These are phyloP conservation scores for Sutorius eximius DNA, from an alignment of 1,284 basidiomycete genomes.

Conservation along the genomic window DNA sequence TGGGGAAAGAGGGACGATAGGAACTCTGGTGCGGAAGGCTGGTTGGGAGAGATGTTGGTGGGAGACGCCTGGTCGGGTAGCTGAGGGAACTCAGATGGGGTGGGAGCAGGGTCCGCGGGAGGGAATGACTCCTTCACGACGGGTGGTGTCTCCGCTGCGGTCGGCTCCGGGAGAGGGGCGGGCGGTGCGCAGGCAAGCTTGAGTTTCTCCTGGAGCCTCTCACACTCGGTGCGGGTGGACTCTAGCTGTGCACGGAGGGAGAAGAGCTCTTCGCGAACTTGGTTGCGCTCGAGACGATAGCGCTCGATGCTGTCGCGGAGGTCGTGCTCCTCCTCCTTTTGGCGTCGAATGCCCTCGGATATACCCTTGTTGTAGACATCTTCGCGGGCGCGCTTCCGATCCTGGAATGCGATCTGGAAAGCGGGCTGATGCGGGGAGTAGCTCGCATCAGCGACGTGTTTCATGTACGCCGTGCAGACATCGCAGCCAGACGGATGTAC, in stretches of 20 bases:
- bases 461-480: constrained; percentile 42
- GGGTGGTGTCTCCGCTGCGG: constrained; percentile 5
- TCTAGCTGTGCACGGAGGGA: constrained; percentile 38
- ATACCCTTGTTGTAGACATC: constrained; percentile 36
- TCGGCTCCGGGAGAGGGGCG: constrained; percentile 1
- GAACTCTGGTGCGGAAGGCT: constrained; percentile 18
- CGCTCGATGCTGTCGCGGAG: constrained; percentile 34
- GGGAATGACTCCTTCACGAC: constrained; percentile 7
- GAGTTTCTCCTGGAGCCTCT: constrained; percentile 32
- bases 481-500: constrained; percentile 43
- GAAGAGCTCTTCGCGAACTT: constrained; percentile 36
- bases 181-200: constrained; percentile 5
- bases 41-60: constrained; percentile 9
- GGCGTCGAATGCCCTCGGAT: constrained; percentile 32
- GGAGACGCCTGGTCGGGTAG: constrained; percentile 1
- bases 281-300: constrained; percentile 35
- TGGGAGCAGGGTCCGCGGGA: background rate
- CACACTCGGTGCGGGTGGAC: constrained; percentile 37
- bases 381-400: constrained; percentile 37
- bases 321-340: constrained; percentile 37
- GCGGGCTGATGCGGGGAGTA: constrained; percentile 37
- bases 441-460: constrained; percentile 42
- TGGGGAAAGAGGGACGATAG: constrained; percentile 23
- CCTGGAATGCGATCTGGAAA: constrained; percentile 41
- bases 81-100: constrained; percentile 1